Evolutionary conservation across 208 protist species (phyloP).

Genomic region (Plasmodiophora brassicae): DNA sequence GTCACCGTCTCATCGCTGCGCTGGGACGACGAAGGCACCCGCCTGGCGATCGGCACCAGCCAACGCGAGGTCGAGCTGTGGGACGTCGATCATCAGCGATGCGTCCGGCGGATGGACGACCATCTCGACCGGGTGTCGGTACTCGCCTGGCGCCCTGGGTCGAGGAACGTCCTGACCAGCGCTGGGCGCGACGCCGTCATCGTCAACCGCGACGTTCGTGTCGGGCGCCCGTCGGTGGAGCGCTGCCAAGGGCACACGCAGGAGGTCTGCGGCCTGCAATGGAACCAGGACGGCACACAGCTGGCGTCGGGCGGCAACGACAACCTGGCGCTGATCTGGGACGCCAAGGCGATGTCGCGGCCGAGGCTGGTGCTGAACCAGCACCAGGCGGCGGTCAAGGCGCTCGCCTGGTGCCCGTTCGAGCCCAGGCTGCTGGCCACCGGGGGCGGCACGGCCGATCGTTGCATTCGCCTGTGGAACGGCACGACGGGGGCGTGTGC

Average conservation of each 20-base stretch:
- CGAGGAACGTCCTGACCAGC: slow-evolving; percentile 70
- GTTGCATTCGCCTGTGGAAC: slow-evolving; percentile 95
- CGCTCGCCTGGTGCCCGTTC: slow-evolving; percentile 94
- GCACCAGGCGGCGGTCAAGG: slow-evolving; percentile 90
- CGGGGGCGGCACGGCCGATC: slow-evolving; percentile 94
- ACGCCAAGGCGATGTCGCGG: slow-evolving; percentile 56
- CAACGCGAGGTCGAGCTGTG: slow-evolving; percentile 52
- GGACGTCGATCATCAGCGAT: slow-evolving; percentile 53
- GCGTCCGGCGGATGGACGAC: slow-evolving; percentile 72
- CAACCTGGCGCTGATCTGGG: slow-evolving; percentile 93
- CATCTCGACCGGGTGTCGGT: slow-evolving; percentile 80
- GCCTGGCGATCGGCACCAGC: slow-evolving; percentile 62
- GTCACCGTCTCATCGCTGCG: slow-evolving; percentile 80
- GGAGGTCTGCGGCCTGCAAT: slow-evolving; percentile 93
- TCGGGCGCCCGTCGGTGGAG: slow-evolving; percentile 48
- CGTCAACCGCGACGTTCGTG: slow-evolving; percentile 82
- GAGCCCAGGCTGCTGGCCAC: slow-evolving; percentile 87
- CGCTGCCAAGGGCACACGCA: slow-evolving; percentile 77
- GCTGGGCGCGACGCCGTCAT: slow-evolving; percentile 88
- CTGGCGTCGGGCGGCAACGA: slow-evolving; percentile 96
- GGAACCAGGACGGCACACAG: slow-evolving; percentile 78
- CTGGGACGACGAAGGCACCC: slow-evolving; percentile 78
- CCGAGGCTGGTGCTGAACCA: slow-evolving; percentile 78
- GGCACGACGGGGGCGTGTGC: slow-evolving; percentile 70
- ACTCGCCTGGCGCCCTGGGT: slow-evolving; percentile 79